phyloP scores from a whole-genome alignment of 1,139 yeast species.

The Trichomonascaceae sp. region DNA sequence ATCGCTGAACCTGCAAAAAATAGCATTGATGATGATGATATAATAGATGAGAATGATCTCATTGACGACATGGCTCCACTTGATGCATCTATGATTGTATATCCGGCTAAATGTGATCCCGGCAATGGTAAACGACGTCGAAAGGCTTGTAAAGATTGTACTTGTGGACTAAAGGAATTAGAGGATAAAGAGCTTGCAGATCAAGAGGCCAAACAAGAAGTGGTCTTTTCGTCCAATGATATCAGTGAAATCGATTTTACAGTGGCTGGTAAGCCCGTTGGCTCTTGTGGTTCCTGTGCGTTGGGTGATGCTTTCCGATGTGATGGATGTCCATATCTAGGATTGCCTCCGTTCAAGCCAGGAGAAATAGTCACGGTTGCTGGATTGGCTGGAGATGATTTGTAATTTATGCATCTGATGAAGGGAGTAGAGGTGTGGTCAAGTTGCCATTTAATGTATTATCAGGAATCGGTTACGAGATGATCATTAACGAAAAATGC shows the following conservation, averaged over 20 bases:
- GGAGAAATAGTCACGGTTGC: constrained; percentile 56
- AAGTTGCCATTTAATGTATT: background rate
- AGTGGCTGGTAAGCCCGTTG: constrained; percentile 76
- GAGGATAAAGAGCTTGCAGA: constrained; percentile 37
- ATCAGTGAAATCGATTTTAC: constrained; percentile 86
- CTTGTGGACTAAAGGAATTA: constrained; percentile 88
- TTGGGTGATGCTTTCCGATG: constrained; percentile 97
- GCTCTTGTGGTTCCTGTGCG: constrained; percentile 96
- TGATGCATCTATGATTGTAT: constrained; percentile 29
- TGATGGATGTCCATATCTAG: constrained; percentile 95
- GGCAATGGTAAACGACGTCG: constrained; percentile 48
- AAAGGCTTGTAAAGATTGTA: constrained; percentile 87
- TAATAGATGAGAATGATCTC: constrained; percentile 43
- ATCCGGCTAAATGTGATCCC: constrained; percentile 38
- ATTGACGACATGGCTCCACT: constrained; percentile 29
- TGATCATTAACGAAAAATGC: background rate
- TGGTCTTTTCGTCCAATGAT: constrained; percentile 59
- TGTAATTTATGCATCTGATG: constrained; percentile 15
- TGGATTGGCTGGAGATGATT: constrained; percentile 30
- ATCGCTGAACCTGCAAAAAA: constrained; percentile 31
- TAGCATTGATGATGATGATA: constrained; percentile 40
- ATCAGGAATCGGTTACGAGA: background rate
- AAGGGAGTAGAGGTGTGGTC: too few relatives aligned
- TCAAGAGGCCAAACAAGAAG: constrained; percentile 21
- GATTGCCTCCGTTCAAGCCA: constrained; percentile 96